A percentile compares a stretch with the other conserved stretches of the same genome.
Conservation (phyloP, 257 asterid species). For the Solanum dulcamara region DNA sequence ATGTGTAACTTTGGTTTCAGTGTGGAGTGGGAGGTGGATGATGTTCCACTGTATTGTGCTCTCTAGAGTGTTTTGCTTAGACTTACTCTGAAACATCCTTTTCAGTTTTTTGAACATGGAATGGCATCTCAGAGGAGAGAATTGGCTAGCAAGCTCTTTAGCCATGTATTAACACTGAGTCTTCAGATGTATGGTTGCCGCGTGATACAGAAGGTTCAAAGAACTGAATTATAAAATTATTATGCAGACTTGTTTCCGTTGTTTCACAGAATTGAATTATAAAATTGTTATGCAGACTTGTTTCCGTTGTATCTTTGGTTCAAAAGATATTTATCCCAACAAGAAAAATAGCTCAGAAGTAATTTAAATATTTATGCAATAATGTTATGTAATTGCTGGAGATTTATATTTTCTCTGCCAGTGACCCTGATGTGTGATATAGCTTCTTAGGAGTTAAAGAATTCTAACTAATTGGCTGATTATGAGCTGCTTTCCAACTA, state of each 20-base stretch:
- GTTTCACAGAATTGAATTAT: conserved; percentile 5
- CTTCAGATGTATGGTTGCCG: conserved; percentile 99
- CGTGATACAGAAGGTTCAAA: conserved; percentile 85
- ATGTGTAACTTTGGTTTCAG: background rate
- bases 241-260: background rate
- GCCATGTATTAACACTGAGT: conserved; percentile 76
- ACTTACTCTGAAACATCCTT: background rate
- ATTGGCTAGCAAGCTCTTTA: conserved; percentile 70
- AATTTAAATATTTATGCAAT: background rate
- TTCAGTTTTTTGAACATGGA: conserved; percentile 94
- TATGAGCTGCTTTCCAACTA: background rate
- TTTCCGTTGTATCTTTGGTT: background rate
- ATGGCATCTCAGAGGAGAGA: conserved; percentile 83
- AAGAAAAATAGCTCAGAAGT: background rate
- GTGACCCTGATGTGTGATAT: background rate
- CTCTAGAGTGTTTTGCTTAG: background rate
- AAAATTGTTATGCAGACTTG: background rate
- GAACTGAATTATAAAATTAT: background rate
- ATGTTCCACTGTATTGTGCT: background rate
- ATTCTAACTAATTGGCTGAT: background rate
- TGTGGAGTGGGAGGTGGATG: background rate
- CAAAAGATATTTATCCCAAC: background rate
- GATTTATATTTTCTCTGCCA: background rate
- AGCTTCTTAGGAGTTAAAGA: background rate
- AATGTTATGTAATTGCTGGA: background rate